Evolutionary conservation across 768 basidiomycete species (phyloP), one percentile per base, ranked within the genome.

Genomic region (Tylopilus sp.): DNA sequence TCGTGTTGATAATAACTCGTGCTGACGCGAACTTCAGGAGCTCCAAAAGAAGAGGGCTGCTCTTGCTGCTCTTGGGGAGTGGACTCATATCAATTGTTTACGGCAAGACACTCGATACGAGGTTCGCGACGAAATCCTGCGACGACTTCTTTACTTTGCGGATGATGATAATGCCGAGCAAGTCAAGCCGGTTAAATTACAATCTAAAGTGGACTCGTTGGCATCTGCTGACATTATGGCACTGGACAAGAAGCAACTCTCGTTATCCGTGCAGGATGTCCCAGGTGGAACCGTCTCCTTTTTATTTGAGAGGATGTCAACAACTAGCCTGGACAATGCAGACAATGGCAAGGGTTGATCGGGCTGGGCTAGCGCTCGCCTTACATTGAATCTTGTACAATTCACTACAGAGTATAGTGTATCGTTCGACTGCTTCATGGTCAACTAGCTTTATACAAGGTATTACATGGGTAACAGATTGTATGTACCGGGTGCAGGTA

Each of bases 41-140:
- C 55, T 82, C 55, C 77, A 79, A 60, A 86, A 82, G 70, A 85
- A 87, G 73, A 82, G 79, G 57, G 75, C 74, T 9, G 83, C 75
- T 47, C 77, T 95, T 33, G 83, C 86, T 6, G 76, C 85, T 4
- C 76, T 95, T 28, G 79, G 81, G 40, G 82, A 89, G 61, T 95
- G 92, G 91, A 85, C 78, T 21, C 93, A 95, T 62, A 79, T 92
- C 67, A 82, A 91, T 63, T 89, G 90, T 62, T 69, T 88, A 18
- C 73, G 70, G 40, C 58, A 70, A 6, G 64, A 69, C 15, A 71
- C 77, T 1, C 62, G 65, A 40, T 74, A 80, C 20, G 67, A 75
- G 15, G 74, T 92, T 44, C 78, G 82, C 43, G 91, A 93, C 65
- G 75, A 77, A 22, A 70, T 90, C 45, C 75, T 93, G 20, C 79